Conservation (phyloP, 208 protist genomes). For the Wallacemonas sp. region DNA sequence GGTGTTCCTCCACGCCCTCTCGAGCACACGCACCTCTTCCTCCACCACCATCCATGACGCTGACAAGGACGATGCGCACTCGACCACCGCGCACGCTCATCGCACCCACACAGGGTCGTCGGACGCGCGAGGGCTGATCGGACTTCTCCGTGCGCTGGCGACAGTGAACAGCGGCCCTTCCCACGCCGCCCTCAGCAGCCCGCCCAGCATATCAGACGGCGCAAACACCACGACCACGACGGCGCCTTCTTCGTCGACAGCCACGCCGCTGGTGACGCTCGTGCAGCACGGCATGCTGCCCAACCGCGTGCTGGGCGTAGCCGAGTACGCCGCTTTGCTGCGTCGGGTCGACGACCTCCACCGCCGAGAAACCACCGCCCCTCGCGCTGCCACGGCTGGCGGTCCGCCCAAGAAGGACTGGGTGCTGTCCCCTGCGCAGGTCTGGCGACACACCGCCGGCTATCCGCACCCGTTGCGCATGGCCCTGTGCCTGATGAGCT, state of each 20-base stretch:
- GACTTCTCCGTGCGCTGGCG: slow-evolving; percentile 35
- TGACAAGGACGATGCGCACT: too few relatives aligned
- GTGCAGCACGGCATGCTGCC: slow-evolving; percentile 49
- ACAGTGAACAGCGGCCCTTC: slow-evolving; percentile 31
- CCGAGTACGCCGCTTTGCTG: slow-evolving; percentile 66
- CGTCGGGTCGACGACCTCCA: slow-evolving; percentile 30
- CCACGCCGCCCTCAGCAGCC: too few relatives aligned
- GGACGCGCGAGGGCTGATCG: background rate
- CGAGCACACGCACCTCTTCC: too few relatives aligned
- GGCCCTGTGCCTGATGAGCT: slow-evolving; percentile 57
- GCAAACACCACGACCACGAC: too few relatives aligned
- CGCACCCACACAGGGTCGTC: too few relatives aligned
- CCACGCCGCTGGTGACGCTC: slow-evolving; percentile 28
- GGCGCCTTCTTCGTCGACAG: too few relatives aligned
- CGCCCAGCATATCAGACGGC: too few relatives aligned
- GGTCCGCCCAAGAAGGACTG: slow-evolving; percentile 19
- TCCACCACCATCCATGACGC: too few relatives aligned
- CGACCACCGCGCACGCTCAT: too few relatives aligned
- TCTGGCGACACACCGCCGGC: slow-evolving; percentile 51
- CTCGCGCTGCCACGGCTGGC: background rate
- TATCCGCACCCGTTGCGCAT: slow-evolving; percentile 44
- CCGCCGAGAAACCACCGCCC: background rate
- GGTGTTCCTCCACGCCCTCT: background rate
- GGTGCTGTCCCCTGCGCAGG: slow-evolving; percentile 61
- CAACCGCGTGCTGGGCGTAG: slow-evolving; percentile 35